Conservation (phyloP, 768 basidiomycete species). For the Amanita exitialis region DNA sequence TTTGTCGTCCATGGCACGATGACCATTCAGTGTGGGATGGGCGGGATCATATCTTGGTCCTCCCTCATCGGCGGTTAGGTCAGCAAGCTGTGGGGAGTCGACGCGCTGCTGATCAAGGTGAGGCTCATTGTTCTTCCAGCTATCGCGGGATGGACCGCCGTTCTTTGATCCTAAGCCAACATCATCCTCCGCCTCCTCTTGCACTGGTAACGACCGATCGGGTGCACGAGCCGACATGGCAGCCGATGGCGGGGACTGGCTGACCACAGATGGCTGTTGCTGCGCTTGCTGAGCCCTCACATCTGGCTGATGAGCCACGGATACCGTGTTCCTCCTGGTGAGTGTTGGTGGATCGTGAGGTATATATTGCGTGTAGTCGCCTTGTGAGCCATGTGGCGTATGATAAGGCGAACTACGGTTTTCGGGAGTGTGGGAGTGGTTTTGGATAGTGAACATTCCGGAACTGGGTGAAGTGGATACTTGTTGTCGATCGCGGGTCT, state of each 20-base stretch:
- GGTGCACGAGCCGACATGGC: slow-evolving; percentile 46
- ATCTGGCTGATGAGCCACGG: background rate
- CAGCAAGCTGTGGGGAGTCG: slow-evolving; percentile 19
- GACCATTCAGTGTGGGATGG: background rate
- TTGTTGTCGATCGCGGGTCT: slow-evolving; percentile 33
- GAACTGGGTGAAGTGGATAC: slow-evolving; percentile 18
- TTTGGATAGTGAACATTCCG: slow-evolving; percentile 24
- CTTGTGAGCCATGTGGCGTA: slow-evolving; percentile 31
- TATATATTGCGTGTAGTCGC: slow-evolving; percentile 36
- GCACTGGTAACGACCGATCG: slow-evolving; percentile 66
- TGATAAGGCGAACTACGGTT: slow-evolving; percentile 31
- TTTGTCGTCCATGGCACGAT: slow-evolving; percentile 1
- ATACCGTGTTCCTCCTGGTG: slow-evolving; percentile 18
- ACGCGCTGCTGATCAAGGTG: slow-evolving; percentile 2
- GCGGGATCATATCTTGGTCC: background rate
- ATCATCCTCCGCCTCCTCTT: slow-evolving; percentile 71
- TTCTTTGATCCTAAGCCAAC: slow-evolving; percentile 25
- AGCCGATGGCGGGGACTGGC: slow-evolving; percentile 49
- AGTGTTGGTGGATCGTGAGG: slow-evolving; percentile 34
- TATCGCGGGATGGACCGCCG: slow-evolving; percentile 16
- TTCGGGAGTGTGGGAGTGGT: slow-evolving; percentile 42
- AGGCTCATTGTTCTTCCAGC: slow-evolving; percentile 21
- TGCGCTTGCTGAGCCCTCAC: slow-evolving; percentile 7
- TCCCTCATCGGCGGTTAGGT: slow-evolving; percentile 33
- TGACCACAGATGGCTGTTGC: slow-evolving; percentile 26